Conservation (phyloP, 495 filamentous ascomycete species). For the Aspergillus affinis region DNA sequence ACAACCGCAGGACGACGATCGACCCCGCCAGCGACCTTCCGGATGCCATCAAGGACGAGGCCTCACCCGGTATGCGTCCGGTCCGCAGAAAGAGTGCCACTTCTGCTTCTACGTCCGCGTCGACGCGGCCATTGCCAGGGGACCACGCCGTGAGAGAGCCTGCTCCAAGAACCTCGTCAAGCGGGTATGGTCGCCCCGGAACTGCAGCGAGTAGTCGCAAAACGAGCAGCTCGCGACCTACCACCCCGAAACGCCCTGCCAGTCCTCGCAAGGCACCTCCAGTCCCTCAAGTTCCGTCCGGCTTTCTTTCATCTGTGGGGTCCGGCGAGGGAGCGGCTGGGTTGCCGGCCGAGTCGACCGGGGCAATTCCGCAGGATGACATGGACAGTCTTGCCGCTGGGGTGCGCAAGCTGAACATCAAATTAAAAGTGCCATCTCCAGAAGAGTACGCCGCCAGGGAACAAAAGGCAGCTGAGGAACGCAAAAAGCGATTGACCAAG, state of each 20-base stretch:
- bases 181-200: slow-evolving; percentile 21
- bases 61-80: slow-evolving; percentile 35
- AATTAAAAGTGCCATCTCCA: slow-evolving; percentile 68
- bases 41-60: slow-evolving; percentile 37
- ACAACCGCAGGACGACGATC: slow-evolving; percentile 65
- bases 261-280: slow-evolving; percentile 46
- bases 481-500: slow-evolving; percentile 19
- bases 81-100: slow-evolving; percentile 37
- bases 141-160: slow-evolving; percentile 1
- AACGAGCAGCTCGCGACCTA: slow-evolving; percentile 41
- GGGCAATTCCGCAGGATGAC: slow-evolving; percentile 30
- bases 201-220: slow-evolving; percentile 38
- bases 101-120: slow-evolving; percentile 18
- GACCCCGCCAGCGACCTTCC: slow-evolving; percentile 51
- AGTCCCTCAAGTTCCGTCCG: slow-evolving; percentile 44
- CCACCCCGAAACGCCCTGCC: slow-evolving; percentile 46
- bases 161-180: slow-evolving; percentile 22
- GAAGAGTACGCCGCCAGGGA: slow-evolving; percentile 67
- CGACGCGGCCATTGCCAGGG: slow-evolving; percentile 16
- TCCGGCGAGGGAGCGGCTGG: slow-evolving; percentile 10
- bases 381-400: slow-evolving; percentile 65
- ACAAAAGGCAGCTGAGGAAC: slow-evolving; percentile 39
- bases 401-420: slow-evolving; percentile 67
- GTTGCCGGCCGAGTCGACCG: neutral
- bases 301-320: slow-evolving; percentile 23